Percentiles rank a stretch among this genome's conserved stretches.
Conservation (phyloP, 2,329 filamentous ascomycete species). For the Claviceps paspali region DNA sequence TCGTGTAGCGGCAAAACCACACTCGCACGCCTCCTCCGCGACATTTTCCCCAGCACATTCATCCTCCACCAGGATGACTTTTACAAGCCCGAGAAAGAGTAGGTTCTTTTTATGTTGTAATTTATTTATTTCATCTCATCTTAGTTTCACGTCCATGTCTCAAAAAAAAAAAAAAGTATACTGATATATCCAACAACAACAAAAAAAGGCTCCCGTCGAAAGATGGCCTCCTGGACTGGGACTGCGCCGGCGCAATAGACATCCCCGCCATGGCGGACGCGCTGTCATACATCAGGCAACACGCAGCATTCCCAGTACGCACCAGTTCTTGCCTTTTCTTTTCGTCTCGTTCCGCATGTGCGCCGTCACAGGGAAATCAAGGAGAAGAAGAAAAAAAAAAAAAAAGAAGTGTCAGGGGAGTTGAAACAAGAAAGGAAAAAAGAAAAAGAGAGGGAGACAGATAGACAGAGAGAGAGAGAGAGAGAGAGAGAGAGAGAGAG, state of each 20-base stretch:
- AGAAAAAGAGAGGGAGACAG: not conserved
- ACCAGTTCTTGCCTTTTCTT: not conserved
- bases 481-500: not conserved
- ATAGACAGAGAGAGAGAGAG: not conserved
- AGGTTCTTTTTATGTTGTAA: conserved; percentile 12
- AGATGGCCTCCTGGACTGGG: conserved; percentile 69
- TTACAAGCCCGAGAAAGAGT: conserved; percentile 67
- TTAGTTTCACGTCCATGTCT: too few relatives aligned
- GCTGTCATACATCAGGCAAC: conserved; percentile 52
- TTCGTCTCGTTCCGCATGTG: too few relatives aligned
- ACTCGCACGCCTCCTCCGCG: conserved; percentile 66
- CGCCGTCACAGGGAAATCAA: too few relatives aligned
- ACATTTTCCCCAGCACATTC: conserved; percentile 63
- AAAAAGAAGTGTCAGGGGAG: too few relatives aligned
- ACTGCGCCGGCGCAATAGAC: conserved; percentile 68
- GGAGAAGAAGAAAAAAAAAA: too few relatives aligned
- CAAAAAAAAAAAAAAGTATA: too few relatives aligned
- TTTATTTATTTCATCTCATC: too few relatives aligned
- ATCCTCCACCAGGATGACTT: conserved; percentile 96
- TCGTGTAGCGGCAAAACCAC: conserved; percentile 95
- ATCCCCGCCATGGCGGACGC: conserved; percentile 51
- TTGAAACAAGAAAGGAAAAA: too few relatives aligned
- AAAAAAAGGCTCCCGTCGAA: conserved; percentile 34
- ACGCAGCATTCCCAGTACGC: conserved; percentile 48
- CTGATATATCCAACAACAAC: too few relatives aligned